These are phyloP conservation scores for Neurospora sp. DNA, from an alignment of 495 filamentous ascomycete genomes.

Conservation along the genomic window DNA sequence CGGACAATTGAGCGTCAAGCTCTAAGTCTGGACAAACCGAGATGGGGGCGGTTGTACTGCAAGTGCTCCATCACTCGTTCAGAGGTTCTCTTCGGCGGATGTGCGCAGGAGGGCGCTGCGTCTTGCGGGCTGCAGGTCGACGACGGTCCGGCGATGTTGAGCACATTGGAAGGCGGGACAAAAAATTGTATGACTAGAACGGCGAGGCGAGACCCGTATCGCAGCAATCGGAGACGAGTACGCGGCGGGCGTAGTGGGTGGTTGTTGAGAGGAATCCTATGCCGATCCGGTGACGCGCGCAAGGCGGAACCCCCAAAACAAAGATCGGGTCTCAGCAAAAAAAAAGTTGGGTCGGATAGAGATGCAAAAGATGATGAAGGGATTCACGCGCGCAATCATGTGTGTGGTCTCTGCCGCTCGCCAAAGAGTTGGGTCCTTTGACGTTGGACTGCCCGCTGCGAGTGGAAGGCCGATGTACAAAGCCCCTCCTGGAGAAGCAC, in stretches of 20 bases:
- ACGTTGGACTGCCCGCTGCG: background rate
- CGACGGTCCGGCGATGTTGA: constrained; percentile 10
- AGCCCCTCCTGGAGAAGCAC: background rate
- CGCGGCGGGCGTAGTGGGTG: background rate
- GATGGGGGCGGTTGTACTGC: constrained; percentile 8
- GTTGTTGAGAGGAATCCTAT: background rate
- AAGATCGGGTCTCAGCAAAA: background rate
- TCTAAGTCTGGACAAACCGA: background rate
- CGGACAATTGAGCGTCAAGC: background rate
- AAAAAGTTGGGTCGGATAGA: background rate
- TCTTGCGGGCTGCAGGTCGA: constrained; percentile 14
- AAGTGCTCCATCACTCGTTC: constrained; percentile 23
- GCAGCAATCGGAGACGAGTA: background rate
- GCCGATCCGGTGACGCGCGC: background rate
- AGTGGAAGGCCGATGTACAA: background rate
- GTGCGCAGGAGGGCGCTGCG: constrained; percentile 18
- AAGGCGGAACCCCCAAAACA: background rate
- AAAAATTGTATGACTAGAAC: background rate
- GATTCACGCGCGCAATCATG: background rate
- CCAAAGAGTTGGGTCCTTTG: background rate
- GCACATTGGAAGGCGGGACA: constrained; percentile 20
- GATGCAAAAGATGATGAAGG: background rate
- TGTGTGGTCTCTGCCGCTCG: background rate
- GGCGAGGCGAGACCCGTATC: background rate
- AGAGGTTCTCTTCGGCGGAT: constrained; percentile 7